Evolutionary conservation across 352 stramenopile genomes (phyloP).

Genomic region (Pythium sp.): DNA sequence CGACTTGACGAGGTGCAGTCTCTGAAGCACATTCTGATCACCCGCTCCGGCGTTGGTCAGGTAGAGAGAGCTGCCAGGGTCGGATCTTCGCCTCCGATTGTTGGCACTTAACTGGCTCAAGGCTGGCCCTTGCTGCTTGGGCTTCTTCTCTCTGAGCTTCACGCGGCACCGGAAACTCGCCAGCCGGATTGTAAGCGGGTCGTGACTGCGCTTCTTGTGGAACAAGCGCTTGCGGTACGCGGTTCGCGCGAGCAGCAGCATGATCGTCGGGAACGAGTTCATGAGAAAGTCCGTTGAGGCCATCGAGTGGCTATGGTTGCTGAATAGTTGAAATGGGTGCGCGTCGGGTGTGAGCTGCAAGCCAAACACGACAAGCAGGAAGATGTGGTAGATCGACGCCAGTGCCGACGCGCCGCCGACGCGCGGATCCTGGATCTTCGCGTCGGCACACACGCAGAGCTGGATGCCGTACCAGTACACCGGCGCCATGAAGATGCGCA

Average conservation of each 20-base stretch:
- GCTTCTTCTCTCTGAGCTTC: background rate
- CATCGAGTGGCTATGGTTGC: background rate
- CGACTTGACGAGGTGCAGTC: too few species aligned
- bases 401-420: background rate
- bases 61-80: background rate
- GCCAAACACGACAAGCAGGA: conserved; percentile 8
- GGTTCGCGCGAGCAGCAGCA: conserved; percentile 27
- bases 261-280: conserved; percentile 26
- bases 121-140: background rate
- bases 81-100: background rate
- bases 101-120: background rate
- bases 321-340: background rate
- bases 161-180: background rate
- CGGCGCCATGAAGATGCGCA: conserved; percentile 16
- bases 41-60: too few species aligned
- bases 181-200: background rate
- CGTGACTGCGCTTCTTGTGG: conserved; percentile 5
- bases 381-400: conserved; percentile 10
- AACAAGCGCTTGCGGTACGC: conserved; percentile 21
- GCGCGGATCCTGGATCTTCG: conserved; percentile 1
- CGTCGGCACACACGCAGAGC: conserved; percentile 9
- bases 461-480: conserved; percentile 12
- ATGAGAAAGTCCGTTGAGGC: conserved; percentile 21
- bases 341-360: background rate
- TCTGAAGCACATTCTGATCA: too few species aligned